Evolutionary conservation across 495 filamentous ascomycete species (phyloP), one percentile per base, ranked within the genome.

Genomic region (Durotheca rogersii): DNA sequence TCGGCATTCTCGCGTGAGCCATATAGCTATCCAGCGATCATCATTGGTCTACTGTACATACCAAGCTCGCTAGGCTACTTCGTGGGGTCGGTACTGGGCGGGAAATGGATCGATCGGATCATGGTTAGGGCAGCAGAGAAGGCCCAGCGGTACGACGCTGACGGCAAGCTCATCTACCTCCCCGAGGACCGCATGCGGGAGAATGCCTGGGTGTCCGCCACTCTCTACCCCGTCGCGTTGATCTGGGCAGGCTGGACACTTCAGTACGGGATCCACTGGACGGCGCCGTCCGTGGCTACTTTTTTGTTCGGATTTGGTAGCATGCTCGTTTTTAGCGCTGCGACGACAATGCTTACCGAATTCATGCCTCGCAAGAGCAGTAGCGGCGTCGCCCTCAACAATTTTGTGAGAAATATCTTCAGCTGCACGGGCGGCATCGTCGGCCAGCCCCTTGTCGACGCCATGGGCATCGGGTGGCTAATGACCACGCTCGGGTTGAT

Each of bases 171-270:
- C 29, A 73, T 89, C 12, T 88, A 81, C 64, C 72, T 78, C 1
- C 91, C 92, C 0, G 92, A 96, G 71, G 92, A 97, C 64, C 81
- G 92, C 3, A 88, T 96, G 85, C 72, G 82, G 12, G 85, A 95
- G 54, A 97, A 97, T 56, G 88, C 89, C 2, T 94, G 83, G 85
- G 65, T 95, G 1, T 89, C 86, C 6, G 85, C 85, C 1, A 67
- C 85, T 9, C 44, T 95, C 27, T 95, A 88, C 57, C 90, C 92
- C 0, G 68, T 59, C 72, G 87, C 87, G 27, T 77, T 72, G 75
- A 75, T 65, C 69, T 85, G 65, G 80, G 89, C 82, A 58, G 83
- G 75, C 11, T 78, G 75, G 75, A 67, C 70, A 6, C 60, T 67
- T 0, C 58, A 72, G 19, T 58, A 66, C 7, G 72, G 72, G 5